Evolutionary conservation across 345 rosid species (phyloP).

Genomic region (Melaleuca quinquenervia): DNA sequence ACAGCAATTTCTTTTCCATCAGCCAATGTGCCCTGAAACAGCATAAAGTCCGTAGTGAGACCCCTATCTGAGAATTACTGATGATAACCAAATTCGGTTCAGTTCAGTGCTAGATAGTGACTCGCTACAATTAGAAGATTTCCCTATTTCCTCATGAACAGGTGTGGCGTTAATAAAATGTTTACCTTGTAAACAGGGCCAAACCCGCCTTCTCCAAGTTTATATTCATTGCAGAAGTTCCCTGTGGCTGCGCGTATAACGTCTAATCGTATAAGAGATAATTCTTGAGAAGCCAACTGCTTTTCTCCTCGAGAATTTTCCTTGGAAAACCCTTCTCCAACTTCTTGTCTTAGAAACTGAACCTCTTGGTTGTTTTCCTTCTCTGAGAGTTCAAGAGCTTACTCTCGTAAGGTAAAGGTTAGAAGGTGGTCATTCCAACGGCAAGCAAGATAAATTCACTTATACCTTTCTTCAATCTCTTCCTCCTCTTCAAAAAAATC

Average conservation of each 20-base stretch:
- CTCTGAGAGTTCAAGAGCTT: neutral
- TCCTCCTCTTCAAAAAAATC: neutral
- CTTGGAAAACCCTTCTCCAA: neutral
- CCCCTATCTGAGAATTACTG: neutral
- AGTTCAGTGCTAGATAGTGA: neutral
- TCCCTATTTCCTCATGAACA: neutral
- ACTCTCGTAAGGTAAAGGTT: neutral
- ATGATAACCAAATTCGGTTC: neutral
- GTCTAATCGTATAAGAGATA: slow-evolving; percentile 7
- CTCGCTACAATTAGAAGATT: neutral
- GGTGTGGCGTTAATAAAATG: neutral
- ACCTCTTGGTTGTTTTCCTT: slow-evolving; percentile 1
- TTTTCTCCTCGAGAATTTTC: neutral
- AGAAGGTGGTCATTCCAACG: neutral
- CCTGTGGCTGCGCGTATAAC: slow-evolving; percentile 6
- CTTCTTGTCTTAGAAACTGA: neutral
- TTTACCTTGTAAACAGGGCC: slow-evolving; percentile 24
- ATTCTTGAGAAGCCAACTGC: neutral
- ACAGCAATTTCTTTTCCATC: slow-evolving; percentile 15
- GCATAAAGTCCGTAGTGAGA: neutral
- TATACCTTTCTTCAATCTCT: neutral
- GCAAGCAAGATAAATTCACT: neutral
- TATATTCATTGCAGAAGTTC: slow-evolving; percentile 11
- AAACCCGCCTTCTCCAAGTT: slow-evolving; percentile 42
- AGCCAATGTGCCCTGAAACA: slow-evolving; percentile 2